Evolutionary conservation across 805 yeast genomes (phyloP).

Genomic region (Myxozyma neotropica): DNA sequence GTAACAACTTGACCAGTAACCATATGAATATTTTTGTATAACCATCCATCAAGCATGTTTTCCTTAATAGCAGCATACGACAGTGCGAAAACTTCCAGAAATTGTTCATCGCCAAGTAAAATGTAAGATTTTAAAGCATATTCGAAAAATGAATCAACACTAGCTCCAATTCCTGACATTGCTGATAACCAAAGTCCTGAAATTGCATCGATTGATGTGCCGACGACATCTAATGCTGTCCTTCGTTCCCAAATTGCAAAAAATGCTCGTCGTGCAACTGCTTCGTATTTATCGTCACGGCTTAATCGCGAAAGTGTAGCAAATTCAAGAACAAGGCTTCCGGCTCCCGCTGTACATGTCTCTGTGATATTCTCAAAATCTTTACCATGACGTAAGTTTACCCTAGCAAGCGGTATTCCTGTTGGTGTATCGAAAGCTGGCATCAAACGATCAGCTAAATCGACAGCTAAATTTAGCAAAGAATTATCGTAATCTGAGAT

Average conservation of each 20-base stretch:
- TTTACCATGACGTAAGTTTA: slow-evolving; percentile 64
- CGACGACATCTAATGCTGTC: slow-evolving; percentile 63
- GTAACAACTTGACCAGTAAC: slow-evolving; percentile 53
- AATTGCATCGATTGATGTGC: slow-evolving; percentile 72
- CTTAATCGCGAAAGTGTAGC: slow-evolving; percentile 74
- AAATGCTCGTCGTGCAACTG: slow-evolving; percentile 62
- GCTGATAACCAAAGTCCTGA: slow-evolving; percentile 58
- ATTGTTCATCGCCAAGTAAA: slow-evolving; percentile 63
- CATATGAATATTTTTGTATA: slow-evolving; percentile 59
- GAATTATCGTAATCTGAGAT: slow-evolving; percentile 65
- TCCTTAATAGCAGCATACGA: slow-evolving; percentile 62
- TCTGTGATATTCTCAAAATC: slow-evolving; percentile 47
- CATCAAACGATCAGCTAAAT: slow-evolving; percentile 69
- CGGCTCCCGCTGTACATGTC: slow-evolving; percentile 87
- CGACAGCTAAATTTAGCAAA: slow-evolving; percentile 69
- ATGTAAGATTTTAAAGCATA: slow-evolving; percentile 79
- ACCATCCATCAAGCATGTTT: slow-evolving; percentile 56
- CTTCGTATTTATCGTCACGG: slow-evolving; percentile 70
- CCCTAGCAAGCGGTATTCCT: slow-evolving; percentile 77
- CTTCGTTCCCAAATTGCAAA: slow-evolving; percentile 70
- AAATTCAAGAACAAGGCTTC: slow-evolving; percentile 79
- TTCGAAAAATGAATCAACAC: slow-evolving; percentile 88
- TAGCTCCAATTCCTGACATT: slow-evolving; percentile 84
- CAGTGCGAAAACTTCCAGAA: slow-evolving; percentile 57
- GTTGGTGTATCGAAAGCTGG: slow-evolving; percentile 65